Base-by-base conservation (phyloP, 192 early-diverging fungal genomes). In the Thamnidium elegans region DNA sequence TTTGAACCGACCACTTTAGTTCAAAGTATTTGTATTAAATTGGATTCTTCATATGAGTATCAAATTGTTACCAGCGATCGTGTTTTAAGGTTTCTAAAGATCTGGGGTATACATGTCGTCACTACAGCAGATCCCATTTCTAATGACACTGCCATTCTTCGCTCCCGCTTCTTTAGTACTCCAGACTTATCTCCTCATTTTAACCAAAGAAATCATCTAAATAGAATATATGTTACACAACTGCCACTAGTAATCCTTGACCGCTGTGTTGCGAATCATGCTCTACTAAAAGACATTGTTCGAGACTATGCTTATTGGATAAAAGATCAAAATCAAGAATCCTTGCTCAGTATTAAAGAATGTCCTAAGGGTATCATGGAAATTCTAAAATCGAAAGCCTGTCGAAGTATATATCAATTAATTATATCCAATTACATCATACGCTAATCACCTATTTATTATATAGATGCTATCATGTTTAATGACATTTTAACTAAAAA, bases 351-450 rank as follows among this genome's bases (percentile, higher is more conserved):
- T 70, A 31, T 66, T 68, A 46, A 70, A 19, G 71, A 67, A 39
- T 85, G 82, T 66, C 90, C 90, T 4, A 77, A 73, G 48, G 84
- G 80, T 10, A 82, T 92, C 7, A 50, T 88, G 46, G 86, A 90
- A 30, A 82, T 92, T 30, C 60, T 90, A 36, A 86, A 89, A 50
- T 90, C 88, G 6, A 92, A 89, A 60, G 87, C 90, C 9, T 92
- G 90, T 70, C 72, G 87, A 56, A 73, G 77, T 78, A 62, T 39
- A 42, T 36, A 4, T 36, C 34, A 36, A 36, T 36, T 36, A 36
- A 4, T 4, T 36, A 36, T 36, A 36, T 36, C 5, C 9, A 39
- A 9, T 9, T 39, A 6, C 9, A 39, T 39, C 36, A 39, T 39
- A 10, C 5, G 4, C 20, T 5, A 50, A 34, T 20, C 31, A 34